phyloP scores from a whole-genome alignment of 257 asterid species.

The Jaltomata sinuosa region DNA sequence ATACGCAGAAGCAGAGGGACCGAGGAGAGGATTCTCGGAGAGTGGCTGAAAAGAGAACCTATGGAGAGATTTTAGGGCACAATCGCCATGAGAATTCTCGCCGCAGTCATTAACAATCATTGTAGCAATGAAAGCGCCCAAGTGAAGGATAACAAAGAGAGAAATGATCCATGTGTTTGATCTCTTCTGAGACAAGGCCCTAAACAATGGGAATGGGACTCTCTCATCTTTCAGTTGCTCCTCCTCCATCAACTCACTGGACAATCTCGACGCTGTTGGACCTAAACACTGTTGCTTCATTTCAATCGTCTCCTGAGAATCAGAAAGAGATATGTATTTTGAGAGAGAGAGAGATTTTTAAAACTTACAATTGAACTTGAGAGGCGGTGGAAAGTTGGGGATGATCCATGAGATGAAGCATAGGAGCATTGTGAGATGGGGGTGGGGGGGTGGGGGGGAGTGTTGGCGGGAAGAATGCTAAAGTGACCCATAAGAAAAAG shows the following conservation, averaged over 20 bases:
- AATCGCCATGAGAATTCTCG: constrained; percentile 53
- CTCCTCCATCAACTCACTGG: constrained; percentile 36
- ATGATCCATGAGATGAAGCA: too few species aligned
- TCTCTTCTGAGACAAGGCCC: constrained; percentile 51
- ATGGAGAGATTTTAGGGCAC: constrained; percentile 50
- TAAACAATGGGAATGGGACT: constrained; percentile 60
- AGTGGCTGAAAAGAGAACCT: constrained; percentile 81
- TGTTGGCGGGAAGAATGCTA: too few species aligned
- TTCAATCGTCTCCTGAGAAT: too few species aligned
- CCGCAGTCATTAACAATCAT: constrained; percentile 73
- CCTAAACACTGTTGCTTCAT: constrained; percentile 16
- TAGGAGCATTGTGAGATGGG: too few species aligned
- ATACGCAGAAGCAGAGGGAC: constrained; percentile 92
- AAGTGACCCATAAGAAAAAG: too few species aligned
- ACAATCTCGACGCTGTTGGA: constrained; percentile 14
- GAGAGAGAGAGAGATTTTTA: too few species aligned
- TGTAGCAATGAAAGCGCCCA: constrained; percentile 50
- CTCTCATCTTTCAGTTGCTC: constrained; percentile 41
- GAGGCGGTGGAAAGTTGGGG: too few species aligned
- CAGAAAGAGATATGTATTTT: too few species aligned
- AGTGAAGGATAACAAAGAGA: constrained; percentile 57
- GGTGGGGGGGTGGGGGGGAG: too few species aligned
- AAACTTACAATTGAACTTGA: too few species aligned
- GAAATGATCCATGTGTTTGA: constrained; percentile 75
- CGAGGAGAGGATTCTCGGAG: constrained; percentile 71